Evolutionary conservation across 441 rosid genomes (phyloP).

Genomic region (Corymbia citriodora): DNA sequence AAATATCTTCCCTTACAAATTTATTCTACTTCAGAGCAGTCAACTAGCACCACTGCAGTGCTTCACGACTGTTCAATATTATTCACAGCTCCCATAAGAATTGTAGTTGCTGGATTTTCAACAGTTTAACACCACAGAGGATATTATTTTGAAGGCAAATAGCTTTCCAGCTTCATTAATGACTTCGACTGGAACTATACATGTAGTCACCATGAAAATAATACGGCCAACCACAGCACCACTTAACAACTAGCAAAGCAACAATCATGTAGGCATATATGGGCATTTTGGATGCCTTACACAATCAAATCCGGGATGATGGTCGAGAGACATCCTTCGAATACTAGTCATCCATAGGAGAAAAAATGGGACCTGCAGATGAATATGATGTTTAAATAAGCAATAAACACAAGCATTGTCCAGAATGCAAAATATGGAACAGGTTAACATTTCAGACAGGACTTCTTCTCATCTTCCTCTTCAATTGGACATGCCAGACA

Average conservation of each 20-base stretch:
- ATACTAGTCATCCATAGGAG: slow-evolving; percentile 76
- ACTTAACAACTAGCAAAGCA: background rate
- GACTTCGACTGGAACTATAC: background rate
- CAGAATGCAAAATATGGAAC: background rate
- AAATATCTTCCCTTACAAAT: background rate
- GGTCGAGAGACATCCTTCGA: slow-evolving; percentile 76
- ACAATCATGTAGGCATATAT: background rate
- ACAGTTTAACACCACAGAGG: background rate
- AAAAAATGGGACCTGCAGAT: slow-evolving; percentile 76
- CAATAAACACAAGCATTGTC: background rate
- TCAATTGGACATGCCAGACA: background rate
- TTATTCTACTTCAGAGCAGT: background rate
- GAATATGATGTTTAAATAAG: background rate
- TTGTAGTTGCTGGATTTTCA: background rate
- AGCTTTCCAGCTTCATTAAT: background rate
- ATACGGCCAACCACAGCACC: background rate
- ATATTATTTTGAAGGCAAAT: background rate
- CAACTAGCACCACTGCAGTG: background rate
- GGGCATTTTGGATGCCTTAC: slow-evolving; percentile 38
- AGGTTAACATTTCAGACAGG: background rate
- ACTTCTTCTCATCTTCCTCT: background rate
- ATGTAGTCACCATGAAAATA: background rate
- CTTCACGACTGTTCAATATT: background rate
- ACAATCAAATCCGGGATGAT: slow-evolving; percentile 88
- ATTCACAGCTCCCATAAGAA: background rate